Conservation (phyloP, 345 rosid species). For the Eucalyptus curtisii region DNA sequence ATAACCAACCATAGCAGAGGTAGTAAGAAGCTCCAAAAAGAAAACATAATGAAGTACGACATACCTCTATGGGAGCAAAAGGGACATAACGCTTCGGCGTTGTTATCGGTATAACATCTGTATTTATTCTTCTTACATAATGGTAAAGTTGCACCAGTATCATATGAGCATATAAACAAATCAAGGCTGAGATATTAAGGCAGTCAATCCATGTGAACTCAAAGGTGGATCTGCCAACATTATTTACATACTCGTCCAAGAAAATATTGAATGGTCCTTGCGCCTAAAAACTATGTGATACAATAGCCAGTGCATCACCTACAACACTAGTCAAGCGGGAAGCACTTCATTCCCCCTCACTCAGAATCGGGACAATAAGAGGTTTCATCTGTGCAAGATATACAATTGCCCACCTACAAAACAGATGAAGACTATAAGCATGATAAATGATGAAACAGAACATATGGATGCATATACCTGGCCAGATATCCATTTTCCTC, state of each 20-base stretch:
- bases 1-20: not conserved
- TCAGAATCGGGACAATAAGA: conserved; percentile 85
- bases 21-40: not conserved
- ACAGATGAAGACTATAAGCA: not conserved
- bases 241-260: not conserved
- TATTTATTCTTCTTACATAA: not conserved
- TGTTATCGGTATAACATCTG: not conserved
- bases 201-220: not conserved
- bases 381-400: conserved; percentile 98
- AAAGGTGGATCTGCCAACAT: not conserved
- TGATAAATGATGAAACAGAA: not conserved
- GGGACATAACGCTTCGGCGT: not conserved
- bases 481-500: not conserved
- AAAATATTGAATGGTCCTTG: not conserved
- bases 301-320: not conserved
- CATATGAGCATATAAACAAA: not conserved
- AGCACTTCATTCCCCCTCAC: conserved; percentile 52
- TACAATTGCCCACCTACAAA: conserved; percentile 93
- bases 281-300: not conserved
- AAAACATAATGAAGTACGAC: not conserved
- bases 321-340: not conserved
- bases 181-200: not conserved
- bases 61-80: not conserved
- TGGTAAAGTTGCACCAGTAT: not conserved
- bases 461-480: not conserved